Conservation (phyloP, 2,329 filamentous ascomycete species). For the Botryotinia narcissicola region DNA sequence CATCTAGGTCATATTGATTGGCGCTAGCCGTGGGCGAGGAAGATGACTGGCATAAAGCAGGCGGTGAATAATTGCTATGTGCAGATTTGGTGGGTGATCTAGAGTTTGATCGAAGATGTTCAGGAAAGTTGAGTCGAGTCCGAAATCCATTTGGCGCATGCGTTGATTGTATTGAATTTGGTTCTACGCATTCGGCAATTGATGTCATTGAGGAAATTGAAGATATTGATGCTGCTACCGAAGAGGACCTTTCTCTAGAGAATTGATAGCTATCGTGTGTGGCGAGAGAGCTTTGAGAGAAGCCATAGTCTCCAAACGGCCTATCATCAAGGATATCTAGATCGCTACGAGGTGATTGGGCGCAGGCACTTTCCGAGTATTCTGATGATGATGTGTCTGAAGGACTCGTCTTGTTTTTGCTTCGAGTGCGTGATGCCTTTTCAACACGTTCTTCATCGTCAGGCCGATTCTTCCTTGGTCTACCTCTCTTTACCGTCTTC, state of each 20-base stretch:
- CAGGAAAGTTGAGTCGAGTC: slow-evolving; percentile 29
- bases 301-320: slow-evolving; percentile 41
- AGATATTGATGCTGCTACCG: slow-evolving; percentile 15
- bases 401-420: slow-evolving; percentile 48
- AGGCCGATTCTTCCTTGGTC: slow-evolving; percentile 60
- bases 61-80: slow-evolving; percentile 53
- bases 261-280: slow-evolving; percentile 43
- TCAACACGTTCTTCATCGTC: slow-evolving; percentile 51
- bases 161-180: slow-evolving; percentile 34
- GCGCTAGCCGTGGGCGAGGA: slow-evolving; percentile 48
- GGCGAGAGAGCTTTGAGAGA: slow-evolving; percentile 36
- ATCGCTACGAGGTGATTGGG: slow-evolving; percentile 52
- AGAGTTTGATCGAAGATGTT: slow-evolving; percentile 40
- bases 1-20: slow-evolving; percentile 36
- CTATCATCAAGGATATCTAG: slow-evolving; percentile 43
- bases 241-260: slow-evolving; percentile 31
- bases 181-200: slow-evolving; percentile 35
- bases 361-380: slow-evolving; percentile 56
- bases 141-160: slow-evolving; percentile 33
- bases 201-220: slow-evolving; percentile 14
- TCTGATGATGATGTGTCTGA: slow-evolving; percentile 52
- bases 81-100: slow-evolving; percentile 51
- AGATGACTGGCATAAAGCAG: slow-evolving; percentile 59
- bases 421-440: slow-evolving; percentile 55
- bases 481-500: slow-evolving; percentile 64